Evolutionary conservation across 192 early-diverging fungal genomes (phyloP), one percentile per base, ranked within the genome.

Genomic region (Geranomyces variabilis): DNA sequence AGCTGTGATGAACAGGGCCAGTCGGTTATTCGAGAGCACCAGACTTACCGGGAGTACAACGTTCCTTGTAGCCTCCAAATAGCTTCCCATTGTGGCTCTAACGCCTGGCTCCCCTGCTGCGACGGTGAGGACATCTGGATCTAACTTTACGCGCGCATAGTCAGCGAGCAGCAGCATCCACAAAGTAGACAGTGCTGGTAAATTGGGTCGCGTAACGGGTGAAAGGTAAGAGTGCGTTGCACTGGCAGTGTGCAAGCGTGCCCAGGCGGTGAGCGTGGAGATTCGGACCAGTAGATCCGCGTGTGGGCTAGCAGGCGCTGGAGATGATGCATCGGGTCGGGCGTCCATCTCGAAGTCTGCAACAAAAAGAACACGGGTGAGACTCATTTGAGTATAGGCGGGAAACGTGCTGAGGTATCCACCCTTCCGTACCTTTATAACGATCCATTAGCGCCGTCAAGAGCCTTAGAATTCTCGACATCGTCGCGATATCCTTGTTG

Each of bases 211-310:
- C 6, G 92, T 69, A 7, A 94, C 84, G n/a, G 79, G 77, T 5
- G 71, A 71, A 64, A 92, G 66, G 33, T 90, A 91, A 15, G 79
- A 70, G 48, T 87, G 88, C 51, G 83, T 86, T 14, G 81, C 76
- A 56, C 84, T 87, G 8, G 92, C 85, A 9, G 86, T 81, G 67
- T 90, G 87, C 14, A 95, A 73, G 61, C 89, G 87, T 8, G 93
- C 92, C 92, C 92, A 95, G 15, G 93, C 89, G 41, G 87, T 88
- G 8, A 93, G 71, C 0, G 93, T 85, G 1, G 93, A 87, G 31
- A 94, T 76, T 56, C 86, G 83, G 57, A 95, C 80, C 87, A 95
- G 90, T 14, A 90, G 79, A 0, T 88, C 87, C 5, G 91, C 93
- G 76, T 93, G 90, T n/a, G 88, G 88, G 58, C 84, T 91, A 45